phyloP scores from a whole-genome alignment of 2,329 filamentous ascomycete species.

The Fusarium pseudocircinatum region DNA sequence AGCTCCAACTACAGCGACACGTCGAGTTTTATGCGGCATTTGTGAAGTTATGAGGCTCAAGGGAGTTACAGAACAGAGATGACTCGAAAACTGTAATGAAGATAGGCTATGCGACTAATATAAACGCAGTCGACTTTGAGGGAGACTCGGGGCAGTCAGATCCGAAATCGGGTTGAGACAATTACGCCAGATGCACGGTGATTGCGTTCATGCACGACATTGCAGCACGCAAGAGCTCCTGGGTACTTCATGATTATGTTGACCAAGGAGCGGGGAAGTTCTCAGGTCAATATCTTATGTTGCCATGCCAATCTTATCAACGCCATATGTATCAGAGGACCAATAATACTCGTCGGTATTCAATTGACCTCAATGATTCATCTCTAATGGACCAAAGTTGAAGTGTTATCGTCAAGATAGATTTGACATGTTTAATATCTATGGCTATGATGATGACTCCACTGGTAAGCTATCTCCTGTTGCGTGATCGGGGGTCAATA shows the following conservation, averaged over 20 bases:
- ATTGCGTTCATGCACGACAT: not conserved
- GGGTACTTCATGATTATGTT: not conserved
- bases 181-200: not conserved
- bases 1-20: constrained; percentile 23
- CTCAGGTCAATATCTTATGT: not conserved
- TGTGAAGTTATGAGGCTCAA: rapidly evolving
- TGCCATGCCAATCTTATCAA: not conserved
- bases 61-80: rapidly evolving
- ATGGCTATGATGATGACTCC: not conserved
- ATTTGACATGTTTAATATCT: not conserved
- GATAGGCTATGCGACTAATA: not conserved
- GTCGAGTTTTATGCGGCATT: constrained; percentile 1
- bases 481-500: not conserved
- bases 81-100: not conserved
- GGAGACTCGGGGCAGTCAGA: not conserved
- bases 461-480: not conserved
- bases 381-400: rapidly evolving
- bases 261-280: not conserved
- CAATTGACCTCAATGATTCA: not conserved
- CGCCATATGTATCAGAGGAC: not conserved
- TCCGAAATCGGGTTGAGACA: not conserved
- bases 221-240: not conserved
- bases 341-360: no score
- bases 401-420: no score
- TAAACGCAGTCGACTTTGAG: not conserved